Conservation (phyloP, 148 eudicot genomes). For the Chenopodium suecicum region DNA sequence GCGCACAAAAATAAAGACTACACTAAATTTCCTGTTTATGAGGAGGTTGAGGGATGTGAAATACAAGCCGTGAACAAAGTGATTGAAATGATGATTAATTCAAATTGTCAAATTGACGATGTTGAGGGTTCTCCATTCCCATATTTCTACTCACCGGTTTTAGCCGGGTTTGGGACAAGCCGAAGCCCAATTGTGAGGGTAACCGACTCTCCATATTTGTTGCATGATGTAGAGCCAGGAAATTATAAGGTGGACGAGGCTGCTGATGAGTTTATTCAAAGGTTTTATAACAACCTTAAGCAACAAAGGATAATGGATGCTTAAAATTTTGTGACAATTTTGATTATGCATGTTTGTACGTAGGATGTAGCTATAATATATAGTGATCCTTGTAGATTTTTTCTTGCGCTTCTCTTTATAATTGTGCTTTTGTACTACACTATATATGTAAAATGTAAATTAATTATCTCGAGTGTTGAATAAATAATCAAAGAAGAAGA, state of each 20-base stretch:
- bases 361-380: not conserved
- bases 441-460: not conserved
- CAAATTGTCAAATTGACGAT: slow-evolving; percentile 6
- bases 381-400: slow-evolving; percentile 1
- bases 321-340: slow-evolving; percentile 16
- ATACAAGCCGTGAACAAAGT: slow-evolving; percentile 34
- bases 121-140: slow-evolving; percentile 11
- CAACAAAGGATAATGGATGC: slow-evolving; percentile 35
- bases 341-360: not conserved
- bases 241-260: slow-evolving; percentile 58
- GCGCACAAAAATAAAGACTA: not conserved
- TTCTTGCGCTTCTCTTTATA: not conserved
- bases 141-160: slow-evolving; percentile 37
- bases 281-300: slow-evolving; percentile 61
- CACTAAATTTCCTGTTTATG: not conserved
- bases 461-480: not conserved
- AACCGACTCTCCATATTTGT: slow-evolving; percentile 74
- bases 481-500: too few species aligned
- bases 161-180: slow-evolving; percentile 56
- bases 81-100: slow-evolving; percentile 39
- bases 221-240: slow-evolving; percentile 31
- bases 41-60: slow-evolving; percentile 13
- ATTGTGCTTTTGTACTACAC: not conserved
- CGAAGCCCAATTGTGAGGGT: slow-evolving; percentile 59
- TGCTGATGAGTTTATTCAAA: slow-evolving; percentile 70